Evolutionary conservation across 1,284 basidiomycete genomes (phyloP).

Genomic region (Pseudozyma thailandica): DNA sequence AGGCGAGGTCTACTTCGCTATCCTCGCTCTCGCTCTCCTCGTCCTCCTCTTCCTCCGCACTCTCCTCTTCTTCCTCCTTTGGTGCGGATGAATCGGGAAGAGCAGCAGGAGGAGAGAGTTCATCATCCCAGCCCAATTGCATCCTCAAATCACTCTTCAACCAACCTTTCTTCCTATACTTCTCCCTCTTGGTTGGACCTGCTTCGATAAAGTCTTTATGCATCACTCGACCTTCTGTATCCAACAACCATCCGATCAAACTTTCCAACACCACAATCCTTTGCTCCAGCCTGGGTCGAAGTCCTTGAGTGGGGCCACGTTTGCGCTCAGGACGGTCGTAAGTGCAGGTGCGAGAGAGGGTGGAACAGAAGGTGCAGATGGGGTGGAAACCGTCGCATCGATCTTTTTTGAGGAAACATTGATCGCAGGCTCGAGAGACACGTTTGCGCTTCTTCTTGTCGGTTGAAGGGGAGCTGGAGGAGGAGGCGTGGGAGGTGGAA

Average conservation of each 20-base stretch:
- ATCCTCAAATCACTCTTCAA: slow-evolving; percentile 1
- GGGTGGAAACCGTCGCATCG: slow-evolving; percentile 38
- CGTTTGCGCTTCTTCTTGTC: slow-evolving; percentile 34
- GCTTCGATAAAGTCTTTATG: neutral
- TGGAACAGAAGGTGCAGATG: slow-evolving; percentile 28
- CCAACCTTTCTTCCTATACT: slow-evolving; percentile 15
- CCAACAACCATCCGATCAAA: slow-evolving; percentile 23
- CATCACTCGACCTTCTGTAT: too few relatives aligned
- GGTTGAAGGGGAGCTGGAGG: neutral
- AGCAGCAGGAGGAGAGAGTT: neutral
- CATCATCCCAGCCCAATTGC: slow-evolving; percentile 12
- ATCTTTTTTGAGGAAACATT: slow-evolving; percentile 49
- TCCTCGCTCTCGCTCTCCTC: slow-evolving; percentile 7
- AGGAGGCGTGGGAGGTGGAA: neutral
- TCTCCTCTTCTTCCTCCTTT: neutral
- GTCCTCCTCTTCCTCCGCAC: neutral
- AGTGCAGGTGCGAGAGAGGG: slow-evolving; percentile 23
- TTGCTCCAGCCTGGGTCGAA: slow-evolving; percentile 33
- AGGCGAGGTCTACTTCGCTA: slow-evolving; percentile 25
- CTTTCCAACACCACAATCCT: slow-evolving; percentile 25
- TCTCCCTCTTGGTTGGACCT: neutral
- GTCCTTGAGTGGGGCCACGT: slow-evolving; percentile 36
- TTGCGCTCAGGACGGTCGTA: slow-evolving; percentile 47
- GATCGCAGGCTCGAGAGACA: slow-evolving; percentile 49
- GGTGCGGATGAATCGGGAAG: neutral